Evolutionary conservation across 148 eudicot species (phyloP), one percentile per base, ranked within the genome.

Genomic region (Dysphania ambrosioides): DNA sequence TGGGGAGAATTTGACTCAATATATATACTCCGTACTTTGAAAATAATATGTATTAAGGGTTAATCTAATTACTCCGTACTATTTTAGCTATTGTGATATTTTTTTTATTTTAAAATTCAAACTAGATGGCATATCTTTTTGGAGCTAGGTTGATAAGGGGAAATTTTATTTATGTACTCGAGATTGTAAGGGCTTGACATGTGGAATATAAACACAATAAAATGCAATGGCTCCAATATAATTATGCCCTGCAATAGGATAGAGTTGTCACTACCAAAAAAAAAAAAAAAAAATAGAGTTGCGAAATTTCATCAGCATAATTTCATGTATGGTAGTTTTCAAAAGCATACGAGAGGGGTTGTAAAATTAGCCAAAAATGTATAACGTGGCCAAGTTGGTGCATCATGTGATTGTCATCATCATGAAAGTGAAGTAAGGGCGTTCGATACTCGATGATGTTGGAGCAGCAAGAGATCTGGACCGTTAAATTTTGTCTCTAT

Each of bases 341-440:
- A 66, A 66, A 47, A 21, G 10, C 4, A 21, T 34, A 27, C 29
- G 15, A 27, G 12, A 27, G 11, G 9, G 12, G 16, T 26, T 58
- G 13, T 58, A 24, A 59, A 24, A 24, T 59, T 59, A 8, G 12
- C 18, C 5, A 35, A n/a, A 27, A 30, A 26, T 59, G 5, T 23
- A 10, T 21, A 44, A n/a, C 12, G 51, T 7, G 70, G 21, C n/a
- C 49, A 34, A 29, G 70, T 49, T 49, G 71, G 8, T 8, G 16
- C 44, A 34, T 58, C 82, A 79, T 70, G 75, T 75, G 78, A 55
- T 68, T 49, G 81, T 79, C 81, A 74, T 60, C 68, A 51, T 79
- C 82, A 74, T 62, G 82, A 79, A 68, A 79, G 27, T 60, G 74
- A 74, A 69, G 38, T 60, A 56, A 72, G 77, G 41, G 36, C 7